These are phyloP conservation scores for Saccharomycopsis guyanensis DNA, from an alignment of 805 yeast species.

Conservation along the genomic window DNA sequence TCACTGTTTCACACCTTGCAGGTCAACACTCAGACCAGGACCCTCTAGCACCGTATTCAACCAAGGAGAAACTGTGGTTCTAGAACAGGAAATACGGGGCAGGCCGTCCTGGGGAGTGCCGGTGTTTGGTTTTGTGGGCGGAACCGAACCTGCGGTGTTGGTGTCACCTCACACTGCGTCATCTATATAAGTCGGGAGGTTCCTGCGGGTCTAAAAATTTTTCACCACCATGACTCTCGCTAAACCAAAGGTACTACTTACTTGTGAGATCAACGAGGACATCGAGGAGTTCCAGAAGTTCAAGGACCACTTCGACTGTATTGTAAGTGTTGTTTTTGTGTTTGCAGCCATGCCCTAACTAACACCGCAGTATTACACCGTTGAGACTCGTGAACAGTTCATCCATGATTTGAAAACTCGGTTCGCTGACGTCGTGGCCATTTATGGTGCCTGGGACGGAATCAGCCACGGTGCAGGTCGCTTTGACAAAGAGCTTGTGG, in stretches of 20 bases:
- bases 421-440: slow-evolving; percentile 37
- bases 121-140: no score
- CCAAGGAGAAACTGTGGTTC: no score
- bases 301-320: slow-evolving; percentile 8
- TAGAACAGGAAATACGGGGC: no score
- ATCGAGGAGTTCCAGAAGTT: slow-evolving; percentile 7
- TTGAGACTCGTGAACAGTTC: slow-evolving; percentile 35
- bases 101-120: no score
- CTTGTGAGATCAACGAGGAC: slow-evolving; percentile 10
- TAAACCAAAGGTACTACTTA: slow-evolving; percentile 12
- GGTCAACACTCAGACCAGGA: no score
- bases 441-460: slow-evolving; percentile 56
- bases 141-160: no score
- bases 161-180: no score
- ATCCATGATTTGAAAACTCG: slow-evolving; percentile 31
- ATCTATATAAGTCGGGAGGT: not conserved
- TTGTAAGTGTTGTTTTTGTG: not conserved
- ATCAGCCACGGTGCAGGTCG: slow-evolving; percentile 43
- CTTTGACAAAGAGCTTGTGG: slow-evolving; percentile 35
- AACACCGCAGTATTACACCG: slow-evolving; percentile 24
- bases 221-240: not conserved
- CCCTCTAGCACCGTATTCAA: no score
- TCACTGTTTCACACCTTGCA: no score
- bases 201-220: not conserved
- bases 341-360: not conserved